These are phyloP conservation scores for Kodamaea laetipori DNA, from an alignment of 805 yeast species.

Conservation along the genomic window DNA sequence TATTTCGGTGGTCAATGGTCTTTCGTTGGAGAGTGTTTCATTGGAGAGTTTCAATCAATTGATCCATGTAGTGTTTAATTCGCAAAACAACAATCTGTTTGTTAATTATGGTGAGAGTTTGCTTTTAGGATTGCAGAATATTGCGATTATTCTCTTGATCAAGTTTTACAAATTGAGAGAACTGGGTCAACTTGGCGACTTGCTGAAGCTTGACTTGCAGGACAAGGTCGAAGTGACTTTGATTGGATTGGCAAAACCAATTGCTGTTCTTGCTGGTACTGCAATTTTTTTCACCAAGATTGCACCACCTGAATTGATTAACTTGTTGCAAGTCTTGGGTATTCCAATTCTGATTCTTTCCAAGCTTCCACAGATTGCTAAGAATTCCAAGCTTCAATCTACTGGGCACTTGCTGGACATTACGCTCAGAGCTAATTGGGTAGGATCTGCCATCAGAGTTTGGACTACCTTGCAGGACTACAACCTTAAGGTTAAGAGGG, in stretches of 20 bases:
- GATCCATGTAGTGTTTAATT: constrained; percentile 42
- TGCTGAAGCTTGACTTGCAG: constrained; percentile 1
- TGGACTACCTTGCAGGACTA: constrained; percentile 41
- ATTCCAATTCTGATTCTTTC: constrained; percentile 42
- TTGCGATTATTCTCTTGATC: constrained; percentile 36
- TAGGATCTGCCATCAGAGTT: constrained; percentile 42
- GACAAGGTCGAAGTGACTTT: constrained; percentile 12
- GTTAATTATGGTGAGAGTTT: constrained; percentile 44
- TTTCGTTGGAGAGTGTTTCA: constrained; percentile 36
- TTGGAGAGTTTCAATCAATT: constrained; percentile 41
- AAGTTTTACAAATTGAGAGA: constrained; percentile 33
- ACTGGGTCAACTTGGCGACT: constrained; percentile 9
- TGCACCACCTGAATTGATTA: constrained; percentile 31
- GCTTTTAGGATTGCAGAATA: constrained; percentile 41
- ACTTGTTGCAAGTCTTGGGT: constrained; percentile 35
- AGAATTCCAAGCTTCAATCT: constrained; percentile 35
- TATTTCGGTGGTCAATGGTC: constrained; percentile 37
- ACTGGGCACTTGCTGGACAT: constrained; percentile 40
- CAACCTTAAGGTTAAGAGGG: constrained; percentile 18
- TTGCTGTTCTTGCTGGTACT: constrained; percentile 29
- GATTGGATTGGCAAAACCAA: constrained; percentile 27
- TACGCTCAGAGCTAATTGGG: constrained; percentile 43
- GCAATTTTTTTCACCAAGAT: constrained; percentile 32
- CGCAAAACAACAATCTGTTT: constrained; percentile 36
- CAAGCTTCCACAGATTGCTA: constrained; percentile 42